A percentile compares a stretch with the other conserved stretches of the same genome.
Evolutionary conservation across 192 early-diverging fungal species (phyloP).

Genomic region (Phycomyces blakesleeanus): DNA sequence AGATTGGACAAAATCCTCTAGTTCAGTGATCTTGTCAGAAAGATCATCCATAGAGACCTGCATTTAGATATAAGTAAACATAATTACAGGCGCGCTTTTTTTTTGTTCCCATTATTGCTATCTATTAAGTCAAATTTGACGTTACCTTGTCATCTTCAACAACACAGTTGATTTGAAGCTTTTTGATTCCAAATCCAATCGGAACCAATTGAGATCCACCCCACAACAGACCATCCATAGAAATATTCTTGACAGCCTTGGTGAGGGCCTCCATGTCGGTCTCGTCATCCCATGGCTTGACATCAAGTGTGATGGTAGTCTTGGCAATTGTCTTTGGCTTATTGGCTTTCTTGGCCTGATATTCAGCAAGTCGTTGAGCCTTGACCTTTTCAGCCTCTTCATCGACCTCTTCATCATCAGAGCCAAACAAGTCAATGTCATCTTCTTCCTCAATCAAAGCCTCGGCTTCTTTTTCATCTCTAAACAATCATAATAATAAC

Average conservation of each 20-base stretch:
- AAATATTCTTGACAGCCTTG: constrained; percentile 64
- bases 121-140: too few relatives aligned
- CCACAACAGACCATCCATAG: constrained; percentile 90
- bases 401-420: constrained; percentile 90
- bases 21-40: constrained; percentile 69
- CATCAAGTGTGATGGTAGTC: constrained; percentile 86
- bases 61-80: too few relatives aligned
- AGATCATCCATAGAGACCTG: constrained; percentile 80
- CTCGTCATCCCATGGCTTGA: constrained; percentile 99
- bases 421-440: constrained; percentile 93
- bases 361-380: constrained; percentile 85
- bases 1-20: constrained; percentile 89
- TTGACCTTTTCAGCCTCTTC: constrained; percentile 86
- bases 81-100: too few relatives aligned
- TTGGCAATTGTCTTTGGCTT: constrained; percentile 83
- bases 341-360: constrained; percentile 87
- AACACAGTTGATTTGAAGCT: constrained; percentile 90
- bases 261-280: constrained; percentile 82
- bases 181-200: constrained; percentile 94
- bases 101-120: too few relatives aligned
- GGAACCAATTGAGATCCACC: constrained; percentile 73
- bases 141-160: constrained; percentile 84
- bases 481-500: constrained; percentile 5
- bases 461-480: constrained; percentile 39
- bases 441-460: constrained; percentile 83